Percentiles rank a stretch among this genome's conserved stretches.
phyloP scores from a whole-genome alignment of 2,329 filamentous ascomycete genomes.

The Botrytis medusae region DNA sequence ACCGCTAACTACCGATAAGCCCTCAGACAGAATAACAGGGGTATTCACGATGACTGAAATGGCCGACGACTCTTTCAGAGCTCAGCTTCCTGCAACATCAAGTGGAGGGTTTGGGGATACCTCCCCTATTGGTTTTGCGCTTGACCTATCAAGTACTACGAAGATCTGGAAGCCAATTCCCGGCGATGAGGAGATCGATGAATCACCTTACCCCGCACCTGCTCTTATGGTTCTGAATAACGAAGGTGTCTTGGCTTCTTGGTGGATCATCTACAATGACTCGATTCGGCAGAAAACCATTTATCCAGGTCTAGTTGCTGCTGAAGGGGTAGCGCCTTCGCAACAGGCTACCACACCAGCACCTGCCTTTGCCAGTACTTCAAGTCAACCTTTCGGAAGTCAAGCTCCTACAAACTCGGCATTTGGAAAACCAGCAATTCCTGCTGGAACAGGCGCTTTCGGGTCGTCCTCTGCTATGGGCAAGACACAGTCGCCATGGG shows the following conservation, averaged over 20 bases:
- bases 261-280: conserved; percentile 92
- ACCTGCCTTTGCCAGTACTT: conserved; percentile 35
- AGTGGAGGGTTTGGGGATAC: conserved; percentile 66
- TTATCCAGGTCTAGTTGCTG: conserved; percentile 67
- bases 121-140: conserved; percentile 71
- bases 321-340: conserved; percentile 34
- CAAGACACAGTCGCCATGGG: conserved; percentile 22
- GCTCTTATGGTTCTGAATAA: conserved; percentile 84
- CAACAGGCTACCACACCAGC: conserved; percentile 30
- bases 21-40: conserved; percentile 59
- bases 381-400: conserved; percentile 24
- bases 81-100: conserved; percentile 67
- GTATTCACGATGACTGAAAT: conserved; percentile 74
- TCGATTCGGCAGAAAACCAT: conserved; percentile 72
- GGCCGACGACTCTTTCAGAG: conserved; percentile 71
- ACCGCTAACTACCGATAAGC: conserved; percentile 61
- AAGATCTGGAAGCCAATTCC: conserved; percentile 76
- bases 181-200: conserved; percentile 68
- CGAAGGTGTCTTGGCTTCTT: conserved; percentile 78
- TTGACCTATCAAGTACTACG: conserved; percentile 83
- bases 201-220: conserved; percentile 78
- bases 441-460: conserved; percentile 40
- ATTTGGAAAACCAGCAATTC: conserved; percentile 37
- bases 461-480: conserved; percentile 35
- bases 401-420: conserved; percentile 30